These are phyloP conservation scores for Linnemannia hyalina DNA, from an alignment of 192 early-diverging fungal species.

Conservation along the genomic window DNA sequence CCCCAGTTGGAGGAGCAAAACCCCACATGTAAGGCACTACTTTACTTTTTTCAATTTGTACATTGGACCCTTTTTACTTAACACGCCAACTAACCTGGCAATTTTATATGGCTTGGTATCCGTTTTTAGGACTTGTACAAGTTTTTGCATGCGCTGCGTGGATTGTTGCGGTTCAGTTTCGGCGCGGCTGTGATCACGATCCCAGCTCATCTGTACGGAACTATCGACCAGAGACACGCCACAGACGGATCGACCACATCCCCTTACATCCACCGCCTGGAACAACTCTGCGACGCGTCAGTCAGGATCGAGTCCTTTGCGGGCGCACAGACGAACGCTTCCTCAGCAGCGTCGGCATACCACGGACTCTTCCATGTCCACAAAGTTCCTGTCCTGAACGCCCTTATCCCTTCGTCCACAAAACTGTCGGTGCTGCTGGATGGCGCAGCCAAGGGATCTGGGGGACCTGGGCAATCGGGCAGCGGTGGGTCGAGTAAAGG, in stretches of 20 bases:
- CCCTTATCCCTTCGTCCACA: slow-evolving; percentile 77
- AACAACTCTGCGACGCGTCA: slow-evolving; percentile 88
- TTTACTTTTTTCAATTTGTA: background rate
- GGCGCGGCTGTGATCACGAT: slow-evolving; percentile 85
- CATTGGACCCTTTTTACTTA: background rate
- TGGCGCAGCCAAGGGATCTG: slow-evolving; percentile 43
- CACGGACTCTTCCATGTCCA: slow-evolving; percentile 92
- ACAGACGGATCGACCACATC: slow-evolving; percentile 37
- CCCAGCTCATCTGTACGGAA: slow-evolving; percentile 82
- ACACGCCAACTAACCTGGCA: background rate
- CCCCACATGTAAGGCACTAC: slow-evolving; percentile 60
- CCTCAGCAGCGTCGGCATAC: slow-evolving; percentile 77
- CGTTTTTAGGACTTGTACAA: slow-evolving; percentile 64
- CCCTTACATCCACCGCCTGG: slow-evolving; percentile 73
- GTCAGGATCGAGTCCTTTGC: slow-evolving; percentile 96
- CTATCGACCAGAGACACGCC: slow-evolving; percentile 42
- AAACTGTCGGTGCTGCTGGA: slow-evolving; percentile 74
- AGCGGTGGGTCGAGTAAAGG: slow-evolving; percentile 58
- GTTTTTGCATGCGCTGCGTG: slow-evolving; percentile 82
- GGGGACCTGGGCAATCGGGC: slow-evolving; percentile 27
- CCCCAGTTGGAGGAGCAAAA: slow-evolving; percentile 79
- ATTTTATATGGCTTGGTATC: background rate
- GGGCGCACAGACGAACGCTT: slow-evolving; percentile 68
- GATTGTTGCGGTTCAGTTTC: slow-evolving; percentile 82
- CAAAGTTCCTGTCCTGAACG: slow-evolving; percentile 83